Conservation (phyloP, 352 stramenopile species). For the Pythium vanterpoolii region DNA sequence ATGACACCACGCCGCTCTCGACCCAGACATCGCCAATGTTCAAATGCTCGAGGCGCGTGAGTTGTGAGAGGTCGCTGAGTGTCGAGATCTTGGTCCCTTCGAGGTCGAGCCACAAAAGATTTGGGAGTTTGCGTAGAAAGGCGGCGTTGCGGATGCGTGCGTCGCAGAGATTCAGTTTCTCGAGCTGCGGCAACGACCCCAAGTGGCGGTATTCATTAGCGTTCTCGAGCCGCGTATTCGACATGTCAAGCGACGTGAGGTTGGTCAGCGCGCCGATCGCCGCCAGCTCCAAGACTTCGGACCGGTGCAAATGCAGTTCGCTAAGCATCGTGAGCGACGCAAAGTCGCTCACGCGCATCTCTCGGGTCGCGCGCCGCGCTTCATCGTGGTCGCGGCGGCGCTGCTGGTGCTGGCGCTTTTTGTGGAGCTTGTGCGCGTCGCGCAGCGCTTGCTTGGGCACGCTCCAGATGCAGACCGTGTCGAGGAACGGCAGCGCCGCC, state of each 20-base stretch:
- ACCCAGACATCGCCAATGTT: slow-evolving; percentile 23
- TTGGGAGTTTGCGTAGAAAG: slow-evolving; percentile 10
- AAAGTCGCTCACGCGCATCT: slow-evolving; percentile 22
- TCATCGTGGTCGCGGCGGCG: slow-evolving; percentile 17
- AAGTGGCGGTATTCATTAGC: slow-evolving; percentile 46
- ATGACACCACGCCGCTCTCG: slow-evolving; percentile 16
- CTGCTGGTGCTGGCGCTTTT: slow-evolving; percentile 12
- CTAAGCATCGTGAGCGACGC: slow-evolving; percentile 14
- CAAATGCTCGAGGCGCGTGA: slow-evolving; percentile 14
- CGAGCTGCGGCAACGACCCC: slow-evolving; percentile 34
- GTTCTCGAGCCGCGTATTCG: slow-evolving; percentile 40
- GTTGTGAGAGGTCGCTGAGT: slow-evolving; percentile 9
- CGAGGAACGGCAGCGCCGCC: slow-evolving; percentile 17
- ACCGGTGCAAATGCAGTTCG: slow-evolving; percentile 24
- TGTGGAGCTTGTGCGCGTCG: slow-evolving; percentile 13
- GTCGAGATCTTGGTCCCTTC: slow-evolving; percentile 27
- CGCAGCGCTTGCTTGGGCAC: slow-evolving; percentile 20
- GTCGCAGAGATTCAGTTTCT: slow-evolving; percentile 46
- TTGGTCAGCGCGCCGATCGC: slow-evolving; percentile 18
- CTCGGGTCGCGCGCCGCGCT: slow-evolving; percentile 2
- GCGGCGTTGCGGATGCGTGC: slow-evolving; percentile 10
- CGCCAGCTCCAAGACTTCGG: slow-evolving; percentile 15
- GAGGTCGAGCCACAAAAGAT: slow-evolving; percentile 24
- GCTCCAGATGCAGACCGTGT: slow-evolving; percentile 26
- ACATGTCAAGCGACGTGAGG: slow-evolving; percentile 21